Conservation (phyloP, 768 basidiomycete species). For the Crucibulum laeve region DNA sequence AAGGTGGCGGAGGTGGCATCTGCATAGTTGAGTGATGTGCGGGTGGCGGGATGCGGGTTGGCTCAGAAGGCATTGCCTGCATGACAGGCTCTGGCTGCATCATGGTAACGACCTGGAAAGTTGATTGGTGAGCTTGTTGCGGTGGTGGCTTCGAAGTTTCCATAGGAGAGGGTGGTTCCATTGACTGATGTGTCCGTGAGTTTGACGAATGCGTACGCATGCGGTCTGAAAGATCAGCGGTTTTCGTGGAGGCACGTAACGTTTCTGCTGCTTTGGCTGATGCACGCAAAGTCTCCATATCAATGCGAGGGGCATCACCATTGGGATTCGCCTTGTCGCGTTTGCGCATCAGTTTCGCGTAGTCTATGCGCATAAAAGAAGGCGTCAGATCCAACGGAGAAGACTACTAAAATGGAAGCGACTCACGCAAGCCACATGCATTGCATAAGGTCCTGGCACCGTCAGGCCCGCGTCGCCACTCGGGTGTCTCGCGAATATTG, state of each 20-base stretch:
- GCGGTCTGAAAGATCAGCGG: constrained; percentile 33
- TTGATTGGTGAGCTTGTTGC: constrained; percentile 42
- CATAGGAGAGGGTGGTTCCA: constrained; percentile 24
- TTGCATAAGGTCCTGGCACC: constrained; percentile 83
- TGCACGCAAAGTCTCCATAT: constrained; percentile 72
- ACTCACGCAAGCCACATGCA: constrained; percentile 81
- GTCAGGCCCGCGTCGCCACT: constrained; percentile 83
- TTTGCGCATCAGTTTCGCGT: constrained; percentile 80
- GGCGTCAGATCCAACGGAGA: constrained; percentile 2
- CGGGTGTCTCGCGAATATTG: constrained; percentile 84
- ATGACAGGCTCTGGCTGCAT: constrained; percentile 19
- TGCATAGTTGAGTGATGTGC: constrained; percentile 11
- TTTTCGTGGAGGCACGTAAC: constrained; percentile 64
- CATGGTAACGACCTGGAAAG: constrained; percentile 51
- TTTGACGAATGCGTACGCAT: not conserved
- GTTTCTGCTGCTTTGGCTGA: constrained; percentile 65
- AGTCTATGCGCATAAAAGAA: constrained; percentile 43
- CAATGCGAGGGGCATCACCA: constrained; percentile 55
- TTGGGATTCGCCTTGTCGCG: constrained; percentile 61
- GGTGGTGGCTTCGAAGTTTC: constrained; percentile 23
- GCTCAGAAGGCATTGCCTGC: constrained; percentile 12
- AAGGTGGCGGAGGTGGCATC: constrained; percentile 22
- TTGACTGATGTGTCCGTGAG: constrained; percentile 21
- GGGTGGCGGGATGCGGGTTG: constrained; percentile 11
- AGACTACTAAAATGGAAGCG: constrained; percentile 7